Percentiles rank a stretch among this genome's conserved stretches.
These are phyloP conservation scores for Lyophyllum shimeji DNA, from an alignment of 768 basidiomycete species.

Conservation along the genomic window DNA sequence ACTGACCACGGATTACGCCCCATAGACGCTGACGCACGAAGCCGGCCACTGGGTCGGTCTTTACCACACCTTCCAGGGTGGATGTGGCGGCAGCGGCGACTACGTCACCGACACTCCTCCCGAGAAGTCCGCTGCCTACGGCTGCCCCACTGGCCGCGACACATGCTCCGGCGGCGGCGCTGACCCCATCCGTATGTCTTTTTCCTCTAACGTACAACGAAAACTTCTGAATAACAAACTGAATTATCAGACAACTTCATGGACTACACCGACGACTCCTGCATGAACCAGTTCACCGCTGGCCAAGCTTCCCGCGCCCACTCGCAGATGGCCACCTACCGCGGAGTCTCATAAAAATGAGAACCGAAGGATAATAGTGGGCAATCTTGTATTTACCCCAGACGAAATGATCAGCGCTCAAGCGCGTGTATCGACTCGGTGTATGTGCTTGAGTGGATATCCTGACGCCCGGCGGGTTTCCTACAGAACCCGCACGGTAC, in stretches of 20 bases:
- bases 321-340: slow-evolving; percentile 38
- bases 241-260: slow-evolving; percentile 40
- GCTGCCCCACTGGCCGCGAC: slow-evolving; percentile 38
- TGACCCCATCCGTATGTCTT: slow-evolving; percentile 41
- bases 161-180: slow-evolving; percentile 38
- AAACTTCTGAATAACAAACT: neutral
- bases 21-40: slow-evolving; percentile 52
- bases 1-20: too few species aligned
- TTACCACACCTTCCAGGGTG: slow-evolving; percentile 60
- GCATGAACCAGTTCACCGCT: slow-evolving; percentile 44
- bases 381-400: neutral
- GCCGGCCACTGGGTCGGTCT: slow-evolving; percentile 61
- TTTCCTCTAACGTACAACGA: neutral
- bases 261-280: slow-evolving; percentile 47
- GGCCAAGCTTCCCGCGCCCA: slow-evolving; percentile 39
- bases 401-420: neutral
- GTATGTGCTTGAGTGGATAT: too few species aligned
- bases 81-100: slow-evolving; percentile 41
- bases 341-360: slow-evolving; percentile 15
- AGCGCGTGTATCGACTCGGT: too few species aligned
- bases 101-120: slow-evolving; percentile 45
- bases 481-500: neutral
- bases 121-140: slow-evolving; percentile 41
- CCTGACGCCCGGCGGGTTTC: neutral
- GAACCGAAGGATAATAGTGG: neutral